phyloP scores from a whole-genome alignment of 1,139 yeast genomes.

The Sugiyamaella neomexicana region DNA sequence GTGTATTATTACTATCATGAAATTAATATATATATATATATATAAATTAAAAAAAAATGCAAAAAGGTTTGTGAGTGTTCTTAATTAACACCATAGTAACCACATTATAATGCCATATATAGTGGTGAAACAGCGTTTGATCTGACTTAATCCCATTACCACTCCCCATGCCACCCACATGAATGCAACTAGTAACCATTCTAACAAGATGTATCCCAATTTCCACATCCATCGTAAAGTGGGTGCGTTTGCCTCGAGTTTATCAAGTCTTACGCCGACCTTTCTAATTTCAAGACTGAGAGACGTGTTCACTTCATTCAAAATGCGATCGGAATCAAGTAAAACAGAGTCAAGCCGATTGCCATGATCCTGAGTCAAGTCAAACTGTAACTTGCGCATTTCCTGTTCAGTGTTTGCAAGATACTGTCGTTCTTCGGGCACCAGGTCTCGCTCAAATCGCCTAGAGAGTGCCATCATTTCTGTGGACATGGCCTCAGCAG shows the following conservation, averaged over 20 bases:
- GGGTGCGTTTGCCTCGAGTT: conserved; percentile 40
- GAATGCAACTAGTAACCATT: conserved; percentile 57
- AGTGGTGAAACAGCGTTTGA: conserved; percentile 42
- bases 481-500: conserved; percentile 21
- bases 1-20: background rate
- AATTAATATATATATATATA: conserved; percentile 2
- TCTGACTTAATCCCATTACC: conserved; percentile 54
- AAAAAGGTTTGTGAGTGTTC: background rate
- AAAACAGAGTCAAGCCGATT: conserved; percentile 61
- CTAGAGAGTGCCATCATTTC: conserved; percentile 30
- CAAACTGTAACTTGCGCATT: conserved; percentile 35
- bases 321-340: conserved; percentile 69
- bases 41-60: conserved; percentile 6
- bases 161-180: conserved; percentile 72
- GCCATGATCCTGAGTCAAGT: conserved; percentile 45
- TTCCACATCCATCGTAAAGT: conserved; percentile 30
- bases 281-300: conserved; percentile 69
- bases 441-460: conserved; percentile 26
- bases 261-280: conserved; percentile 67
- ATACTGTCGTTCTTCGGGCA: conserved; percentile 26
- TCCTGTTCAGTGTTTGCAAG: conserved; percentile 32
- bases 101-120: conserved; percentile 48
- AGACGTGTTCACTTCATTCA: conserved; percentile 82
- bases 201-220: conserved; percentile 43
- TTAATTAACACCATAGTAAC: conserved; percentile 42